These are phyloP conservation scores for Tuber umbilicatum DNA, from an alignment of 495 filamentous ascomycete genomes.

Conservation along the genomic window DNA sequence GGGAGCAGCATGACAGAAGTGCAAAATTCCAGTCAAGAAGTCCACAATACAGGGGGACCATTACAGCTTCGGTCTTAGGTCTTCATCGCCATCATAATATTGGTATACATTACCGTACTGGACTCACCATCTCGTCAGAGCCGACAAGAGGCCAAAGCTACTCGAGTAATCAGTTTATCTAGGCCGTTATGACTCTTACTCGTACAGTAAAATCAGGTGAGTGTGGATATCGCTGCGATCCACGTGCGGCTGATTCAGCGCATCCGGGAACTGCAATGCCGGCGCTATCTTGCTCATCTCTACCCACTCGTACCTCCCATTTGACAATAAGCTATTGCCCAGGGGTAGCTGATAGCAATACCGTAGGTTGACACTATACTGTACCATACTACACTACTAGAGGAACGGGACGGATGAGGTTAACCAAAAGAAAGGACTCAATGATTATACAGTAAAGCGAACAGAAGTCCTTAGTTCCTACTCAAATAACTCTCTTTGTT, in stretches of 20 bases:
- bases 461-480: background rate
- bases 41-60: background rate
- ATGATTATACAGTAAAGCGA: background rate
- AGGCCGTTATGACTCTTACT: background rate
- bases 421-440: background rate
- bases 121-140: background rate
- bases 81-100: background rate
- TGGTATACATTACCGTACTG: background rate
- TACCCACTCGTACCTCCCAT: no score
- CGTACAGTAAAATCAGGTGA: background rate
- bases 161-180: no score
- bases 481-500: background rate
- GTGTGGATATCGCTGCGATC: background rate
- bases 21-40: background rate
- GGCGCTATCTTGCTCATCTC: background rate
- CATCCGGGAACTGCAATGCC: background rate
- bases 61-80: background rate
- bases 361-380: background rate
- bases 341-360: background rate
- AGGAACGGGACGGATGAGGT: background rate
- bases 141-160: background rate
- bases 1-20: background rate
- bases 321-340: background rate
- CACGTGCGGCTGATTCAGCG: background rate
- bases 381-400: no score